Evolutionary conservation across 352 stramenopile species (phyloP).

Genomic region (Thraustochytrium sp.): DNA sequence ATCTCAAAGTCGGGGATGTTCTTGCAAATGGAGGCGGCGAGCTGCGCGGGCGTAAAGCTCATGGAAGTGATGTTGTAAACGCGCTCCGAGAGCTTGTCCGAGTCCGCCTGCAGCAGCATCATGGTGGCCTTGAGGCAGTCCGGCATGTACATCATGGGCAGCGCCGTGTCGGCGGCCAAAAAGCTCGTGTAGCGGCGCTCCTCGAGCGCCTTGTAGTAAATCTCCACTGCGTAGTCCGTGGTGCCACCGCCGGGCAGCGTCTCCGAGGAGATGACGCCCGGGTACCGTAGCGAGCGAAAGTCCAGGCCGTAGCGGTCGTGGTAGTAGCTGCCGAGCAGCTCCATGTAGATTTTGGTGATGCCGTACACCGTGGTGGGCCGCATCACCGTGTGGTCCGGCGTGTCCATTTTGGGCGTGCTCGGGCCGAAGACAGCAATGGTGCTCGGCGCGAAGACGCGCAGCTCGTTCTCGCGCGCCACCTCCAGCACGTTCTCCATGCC

Average conservation of each 20-base stretch:
- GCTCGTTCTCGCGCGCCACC: constrained; percentile 72
- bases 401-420: constrained; percentile 70
- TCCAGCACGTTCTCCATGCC: constrained; percentile 82
- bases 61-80: constrained; percentile 83
- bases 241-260: constrained; percentile 69
- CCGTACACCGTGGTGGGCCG: constrained; percentile 81
- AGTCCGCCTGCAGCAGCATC: constrained; percentile 66
- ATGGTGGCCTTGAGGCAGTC: constrained; percentile 78
- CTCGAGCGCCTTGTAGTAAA: constrained; percentile 82
- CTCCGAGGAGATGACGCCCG: constrained; percentile 78
- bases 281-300: constrained; percentile 81
- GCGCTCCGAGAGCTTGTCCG: constrained; percentile 66
- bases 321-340: constrained; percentile 84
- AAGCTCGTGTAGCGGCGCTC: constrained; percentile 80
- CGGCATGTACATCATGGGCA: constrained; percentile 91
- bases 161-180: constrained; percentile 62
- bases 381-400: constrained; percentile 79
- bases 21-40: constrained; percentile 73
- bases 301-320: constrained; percentile 79
- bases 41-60: constrained; percentile 75
- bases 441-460: constrained; percentile 77
- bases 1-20: constrained; percentile 76
- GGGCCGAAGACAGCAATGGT: constrained; percentile 82
- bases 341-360: constrained; percentile 82
- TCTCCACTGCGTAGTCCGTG: constrained; percentile 82